Conservation (phyloP, 2,329 filamentous ascomycete species). For the Penicillium thymicola region DNA sequence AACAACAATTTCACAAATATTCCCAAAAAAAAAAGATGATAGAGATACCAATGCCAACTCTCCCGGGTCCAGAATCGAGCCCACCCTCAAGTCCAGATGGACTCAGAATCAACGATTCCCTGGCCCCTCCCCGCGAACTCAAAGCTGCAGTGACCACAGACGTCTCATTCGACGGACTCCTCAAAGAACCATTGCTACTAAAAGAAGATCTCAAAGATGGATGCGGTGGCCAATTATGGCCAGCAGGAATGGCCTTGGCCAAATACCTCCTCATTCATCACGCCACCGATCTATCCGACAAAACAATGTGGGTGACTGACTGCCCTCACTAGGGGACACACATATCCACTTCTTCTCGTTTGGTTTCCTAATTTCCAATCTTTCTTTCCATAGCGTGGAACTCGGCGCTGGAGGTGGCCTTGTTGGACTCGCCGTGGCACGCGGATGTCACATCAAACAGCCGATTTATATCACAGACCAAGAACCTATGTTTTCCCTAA, state of each 20-base stretch:
- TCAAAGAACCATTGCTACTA: constrained; percentile 67
- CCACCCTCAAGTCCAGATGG: constrained; percentile 28
- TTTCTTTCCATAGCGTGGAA: constrained; percentile 63
- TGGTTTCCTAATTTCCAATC: neutral
- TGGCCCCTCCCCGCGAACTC: constrained; percentile 53
- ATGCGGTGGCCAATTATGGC: constrained; percentile 93
- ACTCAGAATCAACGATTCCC: constrained; percentile 52
- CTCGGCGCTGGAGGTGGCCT: constrained; percentile 89
- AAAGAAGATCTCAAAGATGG: constrained; percentile 83
- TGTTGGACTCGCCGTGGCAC: constrained; percentile 64
- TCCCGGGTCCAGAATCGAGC: neutral
- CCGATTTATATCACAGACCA: constrained; percentile 82
- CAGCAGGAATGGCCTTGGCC: constrained; percentile 81
- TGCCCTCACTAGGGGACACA: neutral
- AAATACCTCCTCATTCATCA: constrained; percentile 81
- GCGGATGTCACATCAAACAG: constrained; percentile 53
- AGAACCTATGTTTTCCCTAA: constrained; percentile 75
- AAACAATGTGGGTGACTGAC: constrained; percentile 66
- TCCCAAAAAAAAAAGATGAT: constrained; percentile 4
- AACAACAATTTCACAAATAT: neutral
- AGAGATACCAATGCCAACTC: constrained; percentile 3
- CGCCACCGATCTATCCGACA: constrained; percentile 57
- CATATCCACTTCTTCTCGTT: neutral
- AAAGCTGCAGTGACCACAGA: constrained; percentile 52
- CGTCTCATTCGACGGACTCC: constrained; percentile 68